Base-by-base conservation (phyloP, 2,329 filamentous ascomycete genomes). In the Akanthomyces dipterigenus region DNA sequence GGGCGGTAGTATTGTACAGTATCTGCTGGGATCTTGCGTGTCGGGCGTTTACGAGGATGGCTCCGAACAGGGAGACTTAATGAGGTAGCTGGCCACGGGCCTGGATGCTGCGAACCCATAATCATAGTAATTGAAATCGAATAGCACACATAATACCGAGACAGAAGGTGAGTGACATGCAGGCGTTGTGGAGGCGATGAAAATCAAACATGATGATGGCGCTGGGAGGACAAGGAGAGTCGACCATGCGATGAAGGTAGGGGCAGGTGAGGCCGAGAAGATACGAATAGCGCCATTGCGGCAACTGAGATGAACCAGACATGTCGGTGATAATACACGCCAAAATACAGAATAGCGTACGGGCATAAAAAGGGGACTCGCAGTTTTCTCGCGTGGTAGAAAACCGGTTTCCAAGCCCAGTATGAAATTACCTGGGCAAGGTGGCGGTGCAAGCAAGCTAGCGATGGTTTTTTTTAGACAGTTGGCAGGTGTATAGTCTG, bases 401-500 rank as follows among this genome's bases (percentile, higher is more conserved):
- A 28, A 57, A 40, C 43, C 20, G 43, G 55, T 49, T 60, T 50
- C 26, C 22, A 55, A 40, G 36, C 18, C 45, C 51, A 20, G 36
- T 28, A 28, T 11, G 46, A 59, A 60, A 63, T 63, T 56, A 56
- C n/a, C n/a, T n/a, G n/a, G 60, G 45, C 22, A 57, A 63, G 61
- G 61, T 63, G 61, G 61, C 61, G 56, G 61, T 63, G 61, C 61
- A 59, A 38, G 51, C 38, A n/a, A 20, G 26, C 31, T n/a, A n/a
- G 42, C 26, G 50, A 26, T n/a, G 18, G 28, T 12, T 56, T 46
- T 55, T 40, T 55, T 42, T 26, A 24, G 50, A 20, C 22, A 24
- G 24, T 36, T 42, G 55, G 31, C 31, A 34, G 31, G 31, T 9
- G n/a, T n/a, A n/a, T n/a, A n/a, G 4, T 9, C 31, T 34, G 7